Evolutionary conservation across 352 stramenopile species (phyloP).

Genomic region (Phytophthora ramorum): DNA sequence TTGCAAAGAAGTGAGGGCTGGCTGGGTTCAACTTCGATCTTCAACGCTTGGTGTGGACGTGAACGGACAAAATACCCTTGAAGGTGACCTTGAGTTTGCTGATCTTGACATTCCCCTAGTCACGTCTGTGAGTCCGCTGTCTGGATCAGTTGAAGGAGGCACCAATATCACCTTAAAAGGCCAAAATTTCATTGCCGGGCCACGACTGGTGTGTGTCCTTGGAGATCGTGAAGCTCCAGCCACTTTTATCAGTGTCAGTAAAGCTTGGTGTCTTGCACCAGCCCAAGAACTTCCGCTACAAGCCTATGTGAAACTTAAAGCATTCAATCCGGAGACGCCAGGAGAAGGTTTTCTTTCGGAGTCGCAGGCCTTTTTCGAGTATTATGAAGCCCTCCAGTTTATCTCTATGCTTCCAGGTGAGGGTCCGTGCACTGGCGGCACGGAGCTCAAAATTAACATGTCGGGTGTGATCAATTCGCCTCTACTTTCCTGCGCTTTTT

Average conservation of each 20-base stretch:
- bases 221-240: conserved; percentile 39
- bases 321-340: conserved; percentile 19
- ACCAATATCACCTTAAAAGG: conserved; percentile 48
- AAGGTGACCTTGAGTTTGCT: conserved; percentile 24
- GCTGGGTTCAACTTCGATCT: conserved; percentile 36
- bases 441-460: conserved; percentile 31
- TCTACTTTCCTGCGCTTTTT: conserved; percentile 47
- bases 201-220: conserved; percentile 50
- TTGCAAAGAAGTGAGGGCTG: conserved; percentile 33
- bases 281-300: conserved; percentile 20
- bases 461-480: conserved; percentile 32
- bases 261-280: conserved; percentile 39
- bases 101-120: conserved; percentile 38
- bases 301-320: conserved; percentile 44
- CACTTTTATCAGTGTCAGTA: conserved; percentile 31
- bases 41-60: conserved; percentile 32
- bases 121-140: conserved; percentile 22
- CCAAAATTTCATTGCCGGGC: conserved; percentile 38
- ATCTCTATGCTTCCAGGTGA: conserved; percentile 39
- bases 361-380: conserved; percentile 44
- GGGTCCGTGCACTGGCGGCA: conserved; percentile 43
- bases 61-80: conserved; percentile 35
- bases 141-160: conserved; percentile 40
- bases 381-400: conserved; percentile 36
- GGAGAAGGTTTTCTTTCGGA: conserved; percentile 34